A percentile compares a stretch with the other conserved stretches of the same genome.
Evolutionary conservation across 176 grass and related monocot species (phyloP).

Genomic region (Zea luxurians): DNA sequence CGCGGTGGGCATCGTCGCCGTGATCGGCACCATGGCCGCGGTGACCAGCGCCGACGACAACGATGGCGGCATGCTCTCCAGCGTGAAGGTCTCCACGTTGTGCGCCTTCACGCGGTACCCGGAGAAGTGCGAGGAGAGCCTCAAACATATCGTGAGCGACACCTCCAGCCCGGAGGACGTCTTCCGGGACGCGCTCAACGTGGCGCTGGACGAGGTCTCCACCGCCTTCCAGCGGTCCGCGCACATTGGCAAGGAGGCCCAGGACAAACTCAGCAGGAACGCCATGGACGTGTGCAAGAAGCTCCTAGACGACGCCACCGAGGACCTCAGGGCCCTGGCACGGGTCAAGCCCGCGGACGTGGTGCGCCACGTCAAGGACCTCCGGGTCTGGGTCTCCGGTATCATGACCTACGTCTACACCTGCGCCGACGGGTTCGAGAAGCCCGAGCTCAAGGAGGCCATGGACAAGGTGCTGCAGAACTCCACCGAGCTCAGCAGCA

Average conservation of each 20-base stretch:
- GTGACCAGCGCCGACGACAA: slow-evolving; percentile 25
- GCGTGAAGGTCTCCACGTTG: slow-evolving; percentile 49
- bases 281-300: slow-evolving; percentile 69
- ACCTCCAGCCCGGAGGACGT: slow-evolving; percentile 47
- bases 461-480: slow-evolving; percentile 73
- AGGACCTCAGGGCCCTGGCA: slow-evolving; percentile 51
- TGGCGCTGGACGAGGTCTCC: slow-evolving; percentile 54
- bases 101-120: slow-evolving; percentile 72
- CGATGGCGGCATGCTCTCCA: slow-evolving; percentile 15
- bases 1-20: slow-evolving; percentile 61
- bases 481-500: slow-evolving; percentile 84
- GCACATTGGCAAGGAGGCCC: slow-evolving; percentile 43
- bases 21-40: slow-evolving; percentile 66
- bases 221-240: slow-evolving; percentile 27
- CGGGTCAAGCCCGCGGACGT: slow-evolving; percentile 36
- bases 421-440: slow-evolving; percentile 79
- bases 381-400: slow-evolving; percentile 61
- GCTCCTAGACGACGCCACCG: slow-evolving; percentile 57
- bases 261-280: slow-evolving; percentile 40
- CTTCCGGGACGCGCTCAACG: slow-evolving; percentile 46
- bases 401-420: slow-evolving; percentile 73
- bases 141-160: slow-evolving; percentile 46
- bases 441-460: slow-evolving; percentile 54
- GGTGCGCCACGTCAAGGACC: slow-evolving; percentile 41
- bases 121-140: slow-evolving; percentile 59